Percentiles rank a stretch among this genome's conserved stretches.
These are phyloP conservation scores for Paraphoma chrysanthemicola DNA, from an alignment of 2,329 filamentous ascomycete genomes.

Conservation along the genomic window DNA sequence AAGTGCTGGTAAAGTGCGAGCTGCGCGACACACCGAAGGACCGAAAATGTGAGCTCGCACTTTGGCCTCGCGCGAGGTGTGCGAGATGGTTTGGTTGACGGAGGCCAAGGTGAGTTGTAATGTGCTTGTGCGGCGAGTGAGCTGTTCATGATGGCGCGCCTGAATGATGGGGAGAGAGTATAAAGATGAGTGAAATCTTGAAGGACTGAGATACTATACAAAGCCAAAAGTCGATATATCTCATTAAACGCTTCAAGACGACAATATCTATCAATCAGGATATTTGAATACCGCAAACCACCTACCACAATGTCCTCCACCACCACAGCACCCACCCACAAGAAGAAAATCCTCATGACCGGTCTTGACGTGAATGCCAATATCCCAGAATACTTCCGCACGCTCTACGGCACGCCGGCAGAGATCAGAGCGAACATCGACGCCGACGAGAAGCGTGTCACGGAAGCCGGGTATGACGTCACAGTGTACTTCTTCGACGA, in stretches of 20 bases:
- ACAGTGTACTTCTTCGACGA: constrained; percentile 9
- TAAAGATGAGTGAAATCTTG: not conserved
- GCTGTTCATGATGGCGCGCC: too few species aligned
- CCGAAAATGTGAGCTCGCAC: too few species aligned
- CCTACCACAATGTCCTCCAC: not conserved
- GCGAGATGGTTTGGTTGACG: not conserved
- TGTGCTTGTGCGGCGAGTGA: not conserved
- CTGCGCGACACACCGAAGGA: too few species aligned
- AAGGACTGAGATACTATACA: not conserved
- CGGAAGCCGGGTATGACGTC: constrained; percentile 8
- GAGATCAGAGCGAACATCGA: constrained; percentile 14
- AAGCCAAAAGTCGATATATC: not conserved
- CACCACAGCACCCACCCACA: not conserved
- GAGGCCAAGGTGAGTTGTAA: not conserved
- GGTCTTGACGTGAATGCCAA: constrained; percentile 2
- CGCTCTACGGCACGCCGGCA: constrained; percentile 9
- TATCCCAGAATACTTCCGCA: constrained; percentile 9
- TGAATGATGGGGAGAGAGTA: not conserved
- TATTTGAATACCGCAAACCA: not conserved
- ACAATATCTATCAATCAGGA: not conserved
- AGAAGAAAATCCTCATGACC: constrained; percentile 6
- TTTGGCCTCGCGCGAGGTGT: too few species aligned
- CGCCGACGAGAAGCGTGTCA: constrained; percentile 5
- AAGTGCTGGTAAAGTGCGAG: too few species aligned
- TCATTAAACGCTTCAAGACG: not conserved